A percentile compares a stretch with the other conserved stretches of the same genome.
These are phyloP conservation scores for Vitis rotundifolia DNA, from an alignment of 164 flowering plant genomes.

Conservation along the genomic window DNA sequence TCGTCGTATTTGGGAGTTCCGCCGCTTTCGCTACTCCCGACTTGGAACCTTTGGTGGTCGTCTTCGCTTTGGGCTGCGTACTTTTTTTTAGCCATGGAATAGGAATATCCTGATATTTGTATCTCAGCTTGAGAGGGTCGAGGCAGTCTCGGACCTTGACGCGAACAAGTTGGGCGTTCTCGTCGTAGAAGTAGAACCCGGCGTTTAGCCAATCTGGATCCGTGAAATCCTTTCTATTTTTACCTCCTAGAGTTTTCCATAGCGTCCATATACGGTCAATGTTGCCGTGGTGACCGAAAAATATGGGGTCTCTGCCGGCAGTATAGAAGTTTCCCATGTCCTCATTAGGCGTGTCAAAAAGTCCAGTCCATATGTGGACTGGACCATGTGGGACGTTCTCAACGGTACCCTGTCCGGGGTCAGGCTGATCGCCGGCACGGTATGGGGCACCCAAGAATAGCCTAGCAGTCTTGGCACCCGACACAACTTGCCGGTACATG, in stretches of 20 bases:
- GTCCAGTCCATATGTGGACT: conserved; percentile 43
- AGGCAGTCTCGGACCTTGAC: conserved; percentile 52
- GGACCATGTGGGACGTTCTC: conserved; percentile 47
- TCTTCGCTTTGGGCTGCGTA: not conserved
- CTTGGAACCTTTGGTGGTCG: conserved; percentile 4
- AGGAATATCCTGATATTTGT: conserved; percentile 48
- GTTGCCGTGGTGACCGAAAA: conserved; percentile 60
- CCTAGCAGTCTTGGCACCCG: conserved; percentile 26
- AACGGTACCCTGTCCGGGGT: conserved; percentile 40
- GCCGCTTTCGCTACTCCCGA: conserved; percentile 12
- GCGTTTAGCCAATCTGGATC: conserved; percentile 46
- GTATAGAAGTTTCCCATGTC: conserved; percentile 76
- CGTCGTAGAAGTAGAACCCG: conserved; percentile 42
- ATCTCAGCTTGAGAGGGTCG: conserved; percentile 42
- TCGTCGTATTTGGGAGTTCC: not conserved
- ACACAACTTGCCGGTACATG: conserved; percentile 59
- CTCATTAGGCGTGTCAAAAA: conserved; percentile 45
- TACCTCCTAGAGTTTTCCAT: conserved; percentile 55
- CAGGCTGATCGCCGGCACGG: conserved; percentile 34
- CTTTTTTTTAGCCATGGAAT: conserved; percentile 48
- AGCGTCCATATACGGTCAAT: conserved; percentile 63
- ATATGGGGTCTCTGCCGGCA: conserved; percentile 64
- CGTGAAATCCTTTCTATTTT: conserved; percentile 28
- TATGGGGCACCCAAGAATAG: conserved; percentile 50
- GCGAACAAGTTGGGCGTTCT: conserved; percentile 45